A percentile compares a stretch with the other conserved stretches of the same genome.
These are phyloP conservation scores for Blastobotrys proliferans DNA, from an alignment of 1,139 yeast species.

Conservation along the genomic window DNA sequence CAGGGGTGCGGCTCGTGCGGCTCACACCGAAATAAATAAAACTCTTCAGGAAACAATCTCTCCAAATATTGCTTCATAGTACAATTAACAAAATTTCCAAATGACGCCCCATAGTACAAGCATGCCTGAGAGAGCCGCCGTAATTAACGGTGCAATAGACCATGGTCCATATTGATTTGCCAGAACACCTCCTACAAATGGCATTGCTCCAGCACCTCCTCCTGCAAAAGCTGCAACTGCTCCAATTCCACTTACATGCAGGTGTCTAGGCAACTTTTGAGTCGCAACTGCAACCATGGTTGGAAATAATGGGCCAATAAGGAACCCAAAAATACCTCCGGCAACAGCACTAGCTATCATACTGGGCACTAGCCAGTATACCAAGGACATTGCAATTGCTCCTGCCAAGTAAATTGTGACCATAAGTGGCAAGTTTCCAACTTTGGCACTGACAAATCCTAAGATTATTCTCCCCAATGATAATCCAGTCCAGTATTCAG, in stretches of 20 bases:
- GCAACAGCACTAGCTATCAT: slow-evolving; percentile 26
- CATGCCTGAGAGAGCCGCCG: no score
- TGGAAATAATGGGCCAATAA: slow-evolving; percentile 77
- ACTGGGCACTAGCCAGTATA: slow-evolving; percentile 26
- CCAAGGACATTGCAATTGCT: slow-evolving; percentile 20
- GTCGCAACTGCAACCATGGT: slow-evolving; percentile 62
- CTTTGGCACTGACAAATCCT: slow-evolving; percentile 28
- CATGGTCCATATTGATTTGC: slow-evolving; percentile 24
- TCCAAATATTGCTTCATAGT: no score
- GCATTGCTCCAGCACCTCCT: slow-evolving; percentile 58
- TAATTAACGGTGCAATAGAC: slow-evolving; percentile 11
- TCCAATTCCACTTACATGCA: slow-evolving; percentile 66
- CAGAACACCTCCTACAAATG: slow-evolving; percentile 26
- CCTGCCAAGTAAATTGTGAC: slow-evolving; percentile 17
- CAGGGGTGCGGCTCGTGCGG: no score
- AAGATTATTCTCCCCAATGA: slow-evolving; percentile 54
- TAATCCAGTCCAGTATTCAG: slow-evolving; percentile 68
- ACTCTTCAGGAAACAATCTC: no score
- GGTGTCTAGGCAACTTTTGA: slow-evolving; percentile 52
- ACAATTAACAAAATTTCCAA: no score
- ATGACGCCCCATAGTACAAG: no score
- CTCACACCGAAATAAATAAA: no score
- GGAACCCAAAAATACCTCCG: slow-evolving; percentile 55
- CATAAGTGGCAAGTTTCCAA: slow-evolving; percentile 20
- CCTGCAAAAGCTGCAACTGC: slow-evolving; percentile 73